Evolutionary conservation across 495 filamentous ascomycete genomes (phyloP).

Genomic region (Podospora tetraspora): DNA sequence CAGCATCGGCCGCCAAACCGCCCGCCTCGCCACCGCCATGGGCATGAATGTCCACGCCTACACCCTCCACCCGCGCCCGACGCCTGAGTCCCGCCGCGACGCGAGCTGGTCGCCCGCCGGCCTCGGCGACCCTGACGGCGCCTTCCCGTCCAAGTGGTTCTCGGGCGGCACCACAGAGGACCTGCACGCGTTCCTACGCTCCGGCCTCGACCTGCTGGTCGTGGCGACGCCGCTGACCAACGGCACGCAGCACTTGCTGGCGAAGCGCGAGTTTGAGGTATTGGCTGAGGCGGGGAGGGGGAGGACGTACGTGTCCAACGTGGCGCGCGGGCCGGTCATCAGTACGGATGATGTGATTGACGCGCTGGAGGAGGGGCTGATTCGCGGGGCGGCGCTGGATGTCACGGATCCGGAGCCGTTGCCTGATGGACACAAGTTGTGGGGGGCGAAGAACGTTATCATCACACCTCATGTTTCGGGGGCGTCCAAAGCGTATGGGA

Average conservation of each 20-base stretch:
- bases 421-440: conserved; percentile 62
- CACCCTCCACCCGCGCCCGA: conserved; percentile 63
- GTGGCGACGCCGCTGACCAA: conserved; percentile 69
- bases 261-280: conserved; percentile 59
- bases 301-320: conserved; percentile 63
- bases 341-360: conserved; percentile 61
- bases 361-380: conserved; percentile 50
- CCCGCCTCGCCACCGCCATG: conserved; percentile 61
- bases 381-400: conserved; percentile 74
- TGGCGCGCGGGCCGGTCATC: conserved; percentile 68
- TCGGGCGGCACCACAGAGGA: conserved; percentile 55
- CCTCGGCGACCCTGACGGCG: conserved; percentile 71
- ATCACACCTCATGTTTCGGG: conserved; percentile 80
- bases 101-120: conserved; percentile 64
- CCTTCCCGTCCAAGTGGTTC: conserved; percentile 69
- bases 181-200: conserved; percentile 60
- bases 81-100: conserved; percentile 55
- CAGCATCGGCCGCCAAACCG: conserved; percentile 74
- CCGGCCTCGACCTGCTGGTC: conserved; percentile 70
- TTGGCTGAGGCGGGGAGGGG: conserved; percentile 32
- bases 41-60: conserved; percentile 81
- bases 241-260: conserved; percentile 60
- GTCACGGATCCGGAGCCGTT: conserved; percentile 86
- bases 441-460: conserved; percentile 66
- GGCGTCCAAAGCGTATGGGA: conserved; percentile 52